Base-by-base conservation (phyloP, 257 asterid genomes). In the Rubia yunnanensis region DNA sequence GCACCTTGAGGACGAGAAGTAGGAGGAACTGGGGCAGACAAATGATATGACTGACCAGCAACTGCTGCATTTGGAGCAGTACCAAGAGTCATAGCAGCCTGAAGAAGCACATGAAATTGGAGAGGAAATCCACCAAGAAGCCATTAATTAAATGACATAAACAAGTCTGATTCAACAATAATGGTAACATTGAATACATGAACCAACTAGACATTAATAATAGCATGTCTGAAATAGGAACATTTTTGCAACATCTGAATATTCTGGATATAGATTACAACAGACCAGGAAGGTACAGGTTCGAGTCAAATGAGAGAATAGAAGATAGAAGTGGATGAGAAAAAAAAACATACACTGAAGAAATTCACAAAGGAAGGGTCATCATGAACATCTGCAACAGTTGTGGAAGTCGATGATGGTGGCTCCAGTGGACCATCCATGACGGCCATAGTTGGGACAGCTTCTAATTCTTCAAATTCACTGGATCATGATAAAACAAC, bases 341-440 rank as follows among this genome's bases (percentile, higher is more conserved):
- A 10, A 15, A 26, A 61, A 30, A 71, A 63, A 34, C 85, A 44
- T 92, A 92, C 98, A 67, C 90, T 82, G 87, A 92, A 92, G 79
- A 88, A 86, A 72, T 92, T 92, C 49, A 85, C 79, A 81, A 88
- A 92, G 68, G 94, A 74, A 53, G 88, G 85, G 72, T 91, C 98
- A 78, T 88, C 98, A 10, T 85, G 78, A 64, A 67, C 79, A 68
- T 88, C 86, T 35, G 87, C 48, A 28, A 71, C 79, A 77, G 71
- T 83, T 63, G 88, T 62, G 59, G 76, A 49, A 63, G 81, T 64
- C 58, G 94, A 75, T 38, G 84, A 71, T 73, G 95, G 64, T 35
- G 95, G 92, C 85, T 92, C 96, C 34, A 88, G 73, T 63, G 95
- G 92, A 69, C 96, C 95, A 74, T 92, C 96, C 77, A 88, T 88